phyloP scores from a whole-genome alignment of 352 stramenopile species.

The Globisporangium solare region DNA sequence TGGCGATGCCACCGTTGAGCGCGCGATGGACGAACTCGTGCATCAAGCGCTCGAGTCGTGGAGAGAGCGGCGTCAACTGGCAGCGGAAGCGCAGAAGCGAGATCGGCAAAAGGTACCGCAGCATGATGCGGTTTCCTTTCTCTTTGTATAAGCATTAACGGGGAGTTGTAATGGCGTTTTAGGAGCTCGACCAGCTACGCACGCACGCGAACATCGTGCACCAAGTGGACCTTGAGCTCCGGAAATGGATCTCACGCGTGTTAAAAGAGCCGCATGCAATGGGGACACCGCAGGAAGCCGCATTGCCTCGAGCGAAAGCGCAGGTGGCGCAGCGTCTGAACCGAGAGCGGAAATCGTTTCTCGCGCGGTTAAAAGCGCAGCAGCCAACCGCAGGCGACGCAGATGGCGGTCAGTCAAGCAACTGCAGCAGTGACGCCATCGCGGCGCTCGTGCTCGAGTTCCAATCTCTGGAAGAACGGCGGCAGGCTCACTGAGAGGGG shows the following conservation, averaged over 20 bases:
- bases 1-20: not conserved
- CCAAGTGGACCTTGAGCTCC: slow-evolving; percentile 48
- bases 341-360: slow-evolving; percentile 30
- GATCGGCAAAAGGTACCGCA: not conserved
- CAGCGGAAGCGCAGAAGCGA: not conserved
- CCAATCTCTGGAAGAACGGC: slow-evolving; percentile 1
- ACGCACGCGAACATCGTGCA: slow-evolving; percentile 35
- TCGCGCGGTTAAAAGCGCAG: slow-evolving; percentile 27
- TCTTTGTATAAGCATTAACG: not conserved
- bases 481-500: not conserved
- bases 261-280: slow-evolving; percentile 17
- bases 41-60: not conserved
- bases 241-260: slow-evolving; percentile 47
- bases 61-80: not conserved
- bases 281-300: slow-evolving; percentile 1
- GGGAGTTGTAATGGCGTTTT: not conserved
- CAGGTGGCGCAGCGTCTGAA: slow-evolving; percentile 34
- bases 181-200: slow-evolving; percentile 29
- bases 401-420: not conserved
- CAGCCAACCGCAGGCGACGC: not conserved
- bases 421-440: not conserved
- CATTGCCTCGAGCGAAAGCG: slow-evolving; percentile 14
- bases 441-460: slow-evolving; percentile 6
- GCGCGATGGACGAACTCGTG: not conserved
- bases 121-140: not conserved